Conservation (phyloP, 2,329 filamentous ascomycete species). For the Magnaporthiopsis poae region DNA sequence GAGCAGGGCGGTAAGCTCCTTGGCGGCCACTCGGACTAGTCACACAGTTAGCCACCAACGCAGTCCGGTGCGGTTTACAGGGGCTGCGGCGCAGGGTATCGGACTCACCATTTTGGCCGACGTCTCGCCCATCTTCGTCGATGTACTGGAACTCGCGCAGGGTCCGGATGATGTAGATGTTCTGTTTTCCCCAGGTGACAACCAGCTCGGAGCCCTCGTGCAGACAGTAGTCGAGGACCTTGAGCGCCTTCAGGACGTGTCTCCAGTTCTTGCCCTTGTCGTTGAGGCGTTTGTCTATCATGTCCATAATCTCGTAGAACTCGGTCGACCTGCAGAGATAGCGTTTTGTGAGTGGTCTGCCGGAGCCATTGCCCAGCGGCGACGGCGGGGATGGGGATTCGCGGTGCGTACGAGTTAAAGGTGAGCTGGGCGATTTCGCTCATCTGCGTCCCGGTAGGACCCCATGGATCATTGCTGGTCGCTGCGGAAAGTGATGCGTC, state of each 20-base stretch:
- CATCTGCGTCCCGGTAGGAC: slow-evolving; percentile 95
- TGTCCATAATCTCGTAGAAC: slow-evolving; percentile 99
- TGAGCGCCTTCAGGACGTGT: slow-evolving; percentile 92
- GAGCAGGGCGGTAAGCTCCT: slow-evolving; percentile 85
- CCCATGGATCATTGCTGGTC: slow-evolving; percentile 98
- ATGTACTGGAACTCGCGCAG: slow-evolving; percentile 93
- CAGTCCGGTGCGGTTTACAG: neutral
- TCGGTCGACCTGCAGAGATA: slow-evolving; percentile 63
- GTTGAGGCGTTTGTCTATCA: slow-evolving; percentile 96
- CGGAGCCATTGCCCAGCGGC: neutral
- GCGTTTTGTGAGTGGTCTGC: neutral
- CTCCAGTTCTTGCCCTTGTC: slow-evolving; percentile 99
- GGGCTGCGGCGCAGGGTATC: neutral
- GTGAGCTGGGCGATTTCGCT: slow-evolving; percentile 96
- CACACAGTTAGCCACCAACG: slow-evolving; percentile 19
- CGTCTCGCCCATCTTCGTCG: slow-evolving; percentile 89
- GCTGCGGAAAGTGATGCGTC: slow-evolving; percentile 43
- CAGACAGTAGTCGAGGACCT: slow-evolving; percentile 94
- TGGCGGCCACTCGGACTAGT: slow-evolving; percentile 84
- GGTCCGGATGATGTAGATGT: slow-evolving; percentile 97
- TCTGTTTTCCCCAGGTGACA: slow-evolving; percentile 95
- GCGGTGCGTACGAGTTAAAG: slow-evolving; percentile 75
- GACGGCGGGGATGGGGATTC: neutral
- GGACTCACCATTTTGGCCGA: slow-evolving; percentile 81
- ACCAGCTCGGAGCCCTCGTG: slow-evolving; percentile 95